phyloP scores from a whole-genome alignment of 805 yeast genomes.

The Schizosaccharomyces lindneri region DNA sequence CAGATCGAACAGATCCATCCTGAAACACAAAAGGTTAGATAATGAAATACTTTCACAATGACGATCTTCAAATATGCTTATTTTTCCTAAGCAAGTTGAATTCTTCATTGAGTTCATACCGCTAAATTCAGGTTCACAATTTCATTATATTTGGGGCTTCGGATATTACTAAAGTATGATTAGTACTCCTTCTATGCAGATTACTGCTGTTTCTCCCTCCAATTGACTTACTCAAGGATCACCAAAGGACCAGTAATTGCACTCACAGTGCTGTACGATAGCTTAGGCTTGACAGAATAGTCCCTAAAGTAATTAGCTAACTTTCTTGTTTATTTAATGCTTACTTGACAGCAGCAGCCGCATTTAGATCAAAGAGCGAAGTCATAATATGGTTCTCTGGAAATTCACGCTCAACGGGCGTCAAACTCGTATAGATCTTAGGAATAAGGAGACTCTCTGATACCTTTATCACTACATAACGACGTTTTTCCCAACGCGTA shows the following conservation, averaged over 20 bases:
- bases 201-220: constrained; percentile 10
- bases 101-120: background rate
- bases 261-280: constrained; percentile 69
- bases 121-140: constrained; percentile 92
- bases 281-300: background rate
- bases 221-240: constrained; percentile 50
- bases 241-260: constrained; percentile 98
- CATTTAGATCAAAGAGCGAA: constrained; percentile 1
- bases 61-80: too few species aligned
- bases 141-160: constrained; percentile 74
- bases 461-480: too few species aligned
- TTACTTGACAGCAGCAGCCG: constrained; percentile 1
- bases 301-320: background rate
- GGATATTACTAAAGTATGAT: background rate
- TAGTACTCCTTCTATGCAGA: background rate
- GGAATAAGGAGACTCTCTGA: background rate
- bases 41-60: background rate
- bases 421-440: background rate
- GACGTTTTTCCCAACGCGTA: too few species aligned
- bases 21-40: background rate
- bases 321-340: background rate
- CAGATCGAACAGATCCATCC: constrained; percentile 83
- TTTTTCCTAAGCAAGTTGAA: too few species aligned
- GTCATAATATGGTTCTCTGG: background rate
- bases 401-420: background rate